A percentile compares a stretch with the other conserved stretches of the same genome.
Conservation (phyloP, 208 protist genomes). For the Trypanosoma cruzi region DNA sequence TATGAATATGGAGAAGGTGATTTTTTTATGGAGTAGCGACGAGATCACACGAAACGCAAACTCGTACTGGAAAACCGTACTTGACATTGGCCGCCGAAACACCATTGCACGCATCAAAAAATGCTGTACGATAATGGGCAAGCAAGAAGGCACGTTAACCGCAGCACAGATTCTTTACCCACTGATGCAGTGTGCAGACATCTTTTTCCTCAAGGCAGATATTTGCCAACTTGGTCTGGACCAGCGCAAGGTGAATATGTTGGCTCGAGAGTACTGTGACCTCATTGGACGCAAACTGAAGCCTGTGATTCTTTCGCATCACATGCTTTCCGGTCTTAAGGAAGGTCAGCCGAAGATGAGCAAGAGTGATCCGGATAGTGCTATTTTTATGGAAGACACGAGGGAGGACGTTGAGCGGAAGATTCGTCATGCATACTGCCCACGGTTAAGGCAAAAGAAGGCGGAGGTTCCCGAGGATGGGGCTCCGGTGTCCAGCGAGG, state of each 20-base stretch:
- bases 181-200: constrained; percentile 99
- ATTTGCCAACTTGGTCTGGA: constrained; percentile 99
- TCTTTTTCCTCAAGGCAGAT: constrained; percentile 99
- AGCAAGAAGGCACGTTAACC: constrained; percentile 96
- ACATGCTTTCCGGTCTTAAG: constrained; percentile 97
- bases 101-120: constrained; percentile 97
- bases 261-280: constrained; percentile 99
- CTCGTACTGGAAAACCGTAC: constrained; percentile 97
- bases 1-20: constrained; percentile 97
- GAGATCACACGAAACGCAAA: constrained; percentile 96
- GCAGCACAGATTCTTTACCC: constrained; percentile 99
- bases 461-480: constrained; percentile 71
- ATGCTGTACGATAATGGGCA: constrained; percentile 99
- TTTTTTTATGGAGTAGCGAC: constrained; percentile 98
- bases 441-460: constrained; percentile 53
- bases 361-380: constrained; percentile 98
- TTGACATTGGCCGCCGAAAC: constrained; percentile 97
- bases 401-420: constrained; percentile 96
- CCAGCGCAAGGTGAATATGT: constrained; percentile 99
- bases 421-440: constrained; percentile 96
- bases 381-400: constrained; percentile 99
- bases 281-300: constrained; percentile 89
- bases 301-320: constrained; percentile 98
- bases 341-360: constrained; percentile 98
- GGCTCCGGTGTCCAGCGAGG: constrained; percentile 57